phyloP scores from a whole-genome alignment of 331 rosid species.

The Saraca asoca region DNA sequence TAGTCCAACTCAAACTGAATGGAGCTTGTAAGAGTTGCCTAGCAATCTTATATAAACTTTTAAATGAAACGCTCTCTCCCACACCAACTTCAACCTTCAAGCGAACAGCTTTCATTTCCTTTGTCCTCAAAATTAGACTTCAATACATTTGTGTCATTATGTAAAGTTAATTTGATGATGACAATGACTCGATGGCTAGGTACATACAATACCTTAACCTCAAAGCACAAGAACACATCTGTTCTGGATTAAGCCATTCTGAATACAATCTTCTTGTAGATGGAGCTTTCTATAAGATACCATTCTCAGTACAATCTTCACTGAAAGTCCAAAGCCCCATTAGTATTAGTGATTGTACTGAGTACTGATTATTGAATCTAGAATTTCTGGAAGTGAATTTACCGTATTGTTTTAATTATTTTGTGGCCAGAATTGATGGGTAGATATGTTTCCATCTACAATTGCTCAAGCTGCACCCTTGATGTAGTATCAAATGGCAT shows the following conservation, averaged over 20 bases:
- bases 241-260: background rate
- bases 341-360: background rate
- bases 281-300: background rate
- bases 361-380: slow-evolving; percentile 13
- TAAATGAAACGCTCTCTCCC: slow-evolving; percentile 7
- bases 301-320: too few relatives aligned
- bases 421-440: slow-evolving; percentile 67
- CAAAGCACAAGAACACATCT: background rate
- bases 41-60: slow-evolving; percentile 13
- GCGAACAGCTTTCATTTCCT: slow-evolving; percentile 14
- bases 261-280: slow-evolving; percentile 10
- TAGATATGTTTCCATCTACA: slow-evolving; percentile 64
- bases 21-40: slow-evolving; percentile 8
- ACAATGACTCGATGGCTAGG: slow-evolving; percentile 2
- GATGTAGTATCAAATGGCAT: slow-evolving; percentile 58
- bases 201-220: slow-evolving; percentile 22
- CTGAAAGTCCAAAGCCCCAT: slow-evolving; percentile 12
- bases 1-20: too few relatives aligned
- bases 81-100: slow-evolving; percentile 21
- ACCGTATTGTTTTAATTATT: slow-evolving; percentile 22
- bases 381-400: slow-evolving; percentile 7
- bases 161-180: too few relatives aligned
- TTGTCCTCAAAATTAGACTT: background rate
- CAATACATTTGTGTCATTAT: slow-evolving; percentile 10
- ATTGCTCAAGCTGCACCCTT: slow-evolving; percentile 62